Conservation (phyloP, 2,329 filamentous ascomycete genomes). For the Furcasterigmium sp. region DNA sequence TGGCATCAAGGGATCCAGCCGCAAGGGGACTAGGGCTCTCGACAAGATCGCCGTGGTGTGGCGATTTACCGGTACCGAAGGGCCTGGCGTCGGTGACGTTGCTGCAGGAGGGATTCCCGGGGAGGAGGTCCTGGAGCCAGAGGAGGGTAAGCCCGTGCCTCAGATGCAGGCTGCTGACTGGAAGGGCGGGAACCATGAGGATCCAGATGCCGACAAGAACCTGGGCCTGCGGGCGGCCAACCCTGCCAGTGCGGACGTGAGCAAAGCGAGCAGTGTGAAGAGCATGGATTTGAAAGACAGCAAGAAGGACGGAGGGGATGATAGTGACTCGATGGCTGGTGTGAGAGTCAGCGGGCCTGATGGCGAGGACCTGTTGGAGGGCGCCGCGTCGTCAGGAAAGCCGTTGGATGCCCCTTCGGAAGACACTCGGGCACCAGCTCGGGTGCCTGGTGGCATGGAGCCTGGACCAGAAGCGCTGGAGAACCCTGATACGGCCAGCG, state of each 20-base stretch:
- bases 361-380: conserved; percentile 24
- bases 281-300: conserved; percentile 14
- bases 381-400: neutral
- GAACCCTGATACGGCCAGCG: conserved; percentile 7
- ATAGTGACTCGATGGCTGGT: conserved; percentile 19
- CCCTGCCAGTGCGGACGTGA: conserved; percentile 61
- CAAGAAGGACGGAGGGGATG: conserved; percentile 7
- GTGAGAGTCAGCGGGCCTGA: conserved; percentile 29
- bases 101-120: conserved; percentile 17
- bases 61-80: conserved; percentile 41
- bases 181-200: conserved; percentile 52
- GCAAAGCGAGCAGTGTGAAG: conserved; percentile 65
- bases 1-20: conserved; percentile 83
- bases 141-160: conserved; percentile 60
- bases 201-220: conserved; percentile 50
- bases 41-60: conserved; percentile 84
- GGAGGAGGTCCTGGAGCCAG: conserved; percentile 53
- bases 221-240: conserved; percentile 64
- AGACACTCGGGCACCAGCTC: conserved; percentile 1
- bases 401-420: conserved; percentile 5
- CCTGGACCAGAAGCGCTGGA: conserved; percentile 6
- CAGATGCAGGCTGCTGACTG: conserved; percentile 70
- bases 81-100: conserved; percentile 18
- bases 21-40: conserved; percentile 76
- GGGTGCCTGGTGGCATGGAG: neutral